Evolutionary conservation across 148 eudicot species (phyloP).

Genomic region (Nyssa sinensis): DNA sequence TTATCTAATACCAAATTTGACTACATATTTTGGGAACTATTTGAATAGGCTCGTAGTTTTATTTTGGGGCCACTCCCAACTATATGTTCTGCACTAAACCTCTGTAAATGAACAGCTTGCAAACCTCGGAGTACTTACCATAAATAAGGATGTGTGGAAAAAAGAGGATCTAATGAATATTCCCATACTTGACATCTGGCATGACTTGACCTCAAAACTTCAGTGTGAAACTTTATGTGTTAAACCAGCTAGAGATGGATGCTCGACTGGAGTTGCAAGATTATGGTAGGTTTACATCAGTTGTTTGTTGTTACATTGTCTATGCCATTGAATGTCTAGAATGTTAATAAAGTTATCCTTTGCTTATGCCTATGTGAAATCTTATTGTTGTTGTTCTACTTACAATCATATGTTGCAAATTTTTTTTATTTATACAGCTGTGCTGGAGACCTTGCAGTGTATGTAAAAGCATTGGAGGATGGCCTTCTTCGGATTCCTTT

Average conservation of each 20-base stretch:
- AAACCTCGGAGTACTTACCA: conserved; percentile 71
- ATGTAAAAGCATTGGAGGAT: conserved; percentile 66
- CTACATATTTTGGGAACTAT: not conserved
- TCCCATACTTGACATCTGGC: conserved; percentile 52
- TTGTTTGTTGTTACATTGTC: conserved; percentile 10
- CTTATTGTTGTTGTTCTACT: conserved; percentile 4
- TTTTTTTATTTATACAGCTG: conserved; percentile 42
- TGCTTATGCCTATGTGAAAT: conserved; percentile 5
- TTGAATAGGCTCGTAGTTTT: not conserved
- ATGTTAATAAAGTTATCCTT: not conserved
- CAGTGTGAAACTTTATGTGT: conserved; percentile 67
- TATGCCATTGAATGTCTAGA: conserved; percentile 2
- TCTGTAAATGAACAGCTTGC: conserved; percentile 49
- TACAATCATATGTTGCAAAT: conserved; percentile 8
- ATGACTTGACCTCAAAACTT: conserved; percentile 59
- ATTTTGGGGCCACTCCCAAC: not conserved
- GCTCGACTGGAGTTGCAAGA: conserved; percentile 96
- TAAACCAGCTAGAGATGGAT: conserved; percentile 92
- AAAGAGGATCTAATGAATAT: conserved; percentile 46
- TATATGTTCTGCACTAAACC: conserved; percentile 7
- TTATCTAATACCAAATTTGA: too few species aligned
- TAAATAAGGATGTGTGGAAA: conserved; percentile 61
- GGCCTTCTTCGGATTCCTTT: conserved; percentile 64
- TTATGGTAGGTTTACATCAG: conserved; percentile 48
- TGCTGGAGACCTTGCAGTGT: conserved; percentile 59